Evolutionary conservation across 345 rosid genomes (phyloP), one percentile per base, ranked within the genome.

Genomic region (Cardiospermum halicacabum): DNA sequence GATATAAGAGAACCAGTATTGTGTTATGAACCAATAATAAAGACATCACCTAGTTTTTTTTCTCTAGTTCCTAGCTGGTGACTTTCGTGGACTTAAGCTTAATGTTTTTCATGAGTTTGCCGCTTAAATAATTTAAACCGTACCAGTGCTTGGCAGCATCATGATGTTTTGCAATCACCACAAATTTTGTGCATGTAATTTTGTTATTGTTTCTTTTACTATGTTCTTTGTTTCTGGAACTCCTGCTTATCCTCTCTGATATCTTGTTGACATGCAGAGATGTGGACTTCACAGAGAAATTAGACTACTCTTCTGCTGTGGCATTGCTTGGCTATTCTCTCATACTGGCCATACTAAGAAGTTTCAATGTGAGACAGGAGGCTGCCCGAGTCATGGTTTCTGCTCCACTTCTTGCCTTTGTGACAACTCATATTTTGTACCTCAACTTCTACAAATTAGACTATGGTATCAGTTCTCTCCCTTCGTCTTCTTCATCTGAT

Each of bases 311-410:
- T 65, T 86, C 89, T 19, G 90, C 96, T 22, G 78, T 86, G 66
- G 93, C 93, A 24, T 66, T 82, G 56, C 78, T 89, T 12, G 96
- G 96, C 42, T 89, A 70, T 78, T 75, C 91, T 11, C 85, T 89
- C 51, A 83, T 84, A 63, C 53, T 89, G 50, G 63, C 92, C 42
- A 76, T 82, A 50, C 74, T 82, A 48, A 70, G 90, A 80, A 78
- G 83, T 57, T 86, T 89, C 80, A 77, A 73, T 54, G 72, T 89
- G 69, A 74, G 78, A 43, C 84, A 72, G 24, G 89, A 84, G 82
- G 92, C 92, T 65, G 49, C 85, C 10, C 78, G 87, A 69, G 85
- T 89, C 73, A 89, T 89, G 92, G 81, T 82, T 64, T 74, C 96
- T 28, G 87, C 96, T 72, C 96, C 96, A 16, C 58, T 86, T 71